A percentile compares a stretch with the other conserved stretches of the same genome.
Evolutionary conservation across 1,284 basidiomycete species (phyloP).

Genomic region (Hortiboletus rubellus): DNA sequence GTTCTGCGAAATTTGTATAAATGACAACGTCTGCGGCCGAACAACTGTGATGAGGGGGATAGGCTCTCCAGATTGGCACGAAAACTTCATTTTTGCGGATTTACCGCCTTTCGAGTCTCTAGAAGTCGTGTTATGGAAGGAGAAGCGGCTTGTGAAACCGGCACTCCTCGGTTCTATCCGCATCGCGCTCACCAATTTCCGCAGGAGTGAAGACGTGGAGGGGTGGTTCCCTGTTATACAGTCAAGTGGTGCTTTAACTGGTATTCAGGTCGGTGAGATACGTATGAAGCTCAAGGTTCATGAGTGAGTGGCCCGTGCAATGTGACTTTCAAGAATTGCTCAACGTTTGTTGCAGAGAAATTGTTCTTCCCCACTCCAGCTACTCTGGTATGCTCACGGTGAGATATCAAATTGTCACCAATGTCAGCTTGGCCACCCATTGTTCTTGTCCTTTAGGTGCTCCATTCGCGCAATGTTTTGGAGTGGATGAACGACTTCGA

Average conservation of each 20-base stretch:
- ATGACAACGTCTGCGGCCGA: slow-evolving; percentile 61
- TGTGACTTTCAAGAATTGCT: slow-evolving; percentile 11
- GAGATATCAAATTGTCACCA: slow-evolving; percentile 17
- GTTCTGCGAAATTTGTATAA: slow-evolving; percentile 69
- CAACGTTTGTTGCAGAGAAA: slow-evolving; percentile 52
- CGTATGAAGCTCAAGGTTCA: slow-evolving; percentile 69
- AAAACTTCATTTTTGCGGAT: slow-evolving; percentile 69
- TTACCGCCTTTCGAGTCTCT: slow-evolving; percentile 70
- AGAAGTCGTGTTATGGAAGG: slow-evolving; percentile 62
- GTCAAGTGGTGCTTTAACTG: slow-evolving; percentile 45
- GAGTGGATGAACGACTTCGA: slow-evolving; percentile 77
- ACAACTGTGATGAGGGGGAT: slow-evolving; percentile 70
- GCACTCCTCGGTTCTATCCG: slow-evolving; percentile 58
- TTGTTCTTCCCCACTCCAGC: slow-evolving; percentile 62
- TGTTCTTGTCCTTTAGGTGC: slow-evolving; percentile 42
- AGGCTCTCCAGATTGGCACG: slow-evolving; percentile 73
- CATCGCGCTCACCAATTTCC: slow-evolving; percentile 67
- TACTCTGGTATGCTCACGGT: slow-evolving; percentile 61
- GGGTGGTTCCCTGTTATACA: slow-evolving; percentile 81
- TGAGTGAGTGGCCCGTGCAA: slow-evolving; percentile 54
- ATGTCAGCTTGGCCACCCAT: slow-evolving; percentile 4
- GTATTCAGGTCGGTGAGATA: slow-evolving; percentile 70
- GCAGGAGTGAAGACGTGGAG: slow-evolving; percentile 69
- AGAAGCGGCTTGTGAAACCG: slow-evolving; percentile 62
- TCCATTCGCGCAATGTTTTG: slow-evolving; percentile 64